Base-by-base conservation (phyloP, 2,329 filamentous ascomycete genomes). In the Alternaria brassicae region DNA sequence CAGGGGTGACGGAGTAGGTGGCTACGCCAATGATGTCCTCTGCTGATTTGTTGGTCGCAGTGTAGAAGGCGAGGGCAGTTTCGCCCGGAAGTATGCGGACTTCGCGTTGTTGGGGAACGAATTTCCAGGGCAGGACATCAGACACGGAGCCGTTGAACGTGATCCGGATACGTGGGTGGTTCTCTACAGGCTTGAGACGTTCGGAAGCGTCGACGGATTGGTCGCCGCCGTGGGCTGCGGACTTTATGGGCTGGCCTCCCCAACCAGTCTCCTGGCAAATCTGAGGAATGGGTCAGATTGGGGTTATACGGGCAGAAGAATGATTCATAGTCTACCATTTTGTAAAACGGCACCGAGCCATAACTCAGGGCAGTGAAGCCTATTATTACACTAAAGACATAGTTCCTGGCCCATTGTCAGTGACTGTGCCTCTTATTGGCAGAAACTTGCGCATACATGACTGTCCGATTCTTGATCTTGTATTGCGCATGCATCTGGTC, bases 1-100 rank as follows among this genome's bases (percentile, higher is more conserved):
- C 95, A 0, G 95, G 95, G 3, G 94, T 97, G 28, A 99, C 96
- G 74, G 92, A 96, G 80, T 99, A 99, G 7, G 95, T 99, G 10
- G 95, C 95, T 41, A 99, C 93, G 47, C 95, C 95, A 72, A 99
- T 98, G 70, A 99, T 98, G 81, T 99, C 96, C 65, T 91, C 87
- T 64, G 91, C 87, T 61, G 91, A 92, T 66, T 88, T 89, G 82
- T 99, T 99, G 56, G 93, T 97, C 12, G 95, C 95, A 6, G 92
- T 99, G 81, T 97, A 99, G 78, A 99, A 99, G 3, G 96, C 95
- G 66, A 99, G 83, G 4, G 95, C 95, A 3, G 95, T 99, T 83
- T 99, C 95, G 65, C 96, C 96, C 0, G 95, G 96, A 2, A 98
- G 84, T 1, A 99, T 94, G 56, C 92, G 88, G 52, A 99, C 95